phyloP scores from a whole-genome alignment of 2,329 filamentous ascomycete species.

The Aureobasidium sp. region DNA sequence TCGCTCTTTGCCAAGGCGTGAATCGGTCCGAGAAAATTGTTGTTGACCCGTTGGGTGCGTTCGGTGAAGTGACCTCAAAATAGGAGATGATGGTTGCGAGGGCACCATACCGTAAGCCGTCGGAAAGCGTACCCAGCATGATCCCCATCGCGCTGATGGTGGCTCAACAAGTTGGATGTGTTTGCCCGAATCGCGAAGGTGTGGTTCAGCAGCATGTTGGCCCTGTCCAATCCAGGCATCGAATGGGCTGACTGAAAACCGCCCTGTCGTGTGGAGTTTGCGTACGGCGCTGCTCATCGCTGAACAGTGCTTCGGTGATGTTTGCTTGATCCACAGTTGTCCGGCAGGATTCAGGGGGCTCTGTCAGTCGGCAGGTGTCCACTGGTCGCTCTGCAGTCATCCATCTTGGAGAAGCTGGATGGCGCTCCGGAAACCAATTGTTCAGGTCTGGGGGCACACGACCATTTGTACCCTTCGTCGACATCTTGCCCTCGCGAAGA shows the following conservation, averaged over 20 bases:
- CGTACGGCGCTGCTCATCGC: neutral
- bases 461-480: constrained; percentile 14
- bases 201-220: constrained; percentile 1
- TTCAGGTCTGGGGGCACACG: constrained; percentile 10
- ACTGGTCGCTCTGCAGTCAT: neutral
- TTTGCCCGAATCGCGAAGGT: neutral
- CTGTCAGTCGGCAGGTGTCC: neutral
- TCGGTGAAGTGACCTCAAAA: constrained; percentile 7
- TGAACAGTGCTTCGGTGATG: neutral
- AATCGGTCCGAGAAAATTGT: constrained; percentile 12
- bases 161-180: constrained; percentile 3
- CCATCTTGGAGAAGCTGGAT: neutral
- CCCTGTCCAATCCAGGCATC: neutral
- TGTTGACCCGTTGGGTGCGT: constrained; percentile 4
- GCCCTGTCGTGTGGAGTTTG: constrained; percentile 4
- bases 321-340: constrained; percentile 6
- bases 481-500: constrained; percentile 11
- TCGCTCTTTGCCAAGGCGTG: neutral
- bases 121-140: neutral
- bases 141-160: constrained; percentile 4
- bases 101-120: constrained; percentile 1
- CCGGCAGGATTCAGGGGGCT: neutral
- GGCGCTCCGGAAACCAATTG: neutral
- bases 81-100: neutral
- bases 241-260: constrained; percentile 3